These are phyloP conservation scores for Podosphaera fusca DNA, from an alignment of 2,329 filamentous ascomycete genomes.

Conservation along the genomic window DNA sequence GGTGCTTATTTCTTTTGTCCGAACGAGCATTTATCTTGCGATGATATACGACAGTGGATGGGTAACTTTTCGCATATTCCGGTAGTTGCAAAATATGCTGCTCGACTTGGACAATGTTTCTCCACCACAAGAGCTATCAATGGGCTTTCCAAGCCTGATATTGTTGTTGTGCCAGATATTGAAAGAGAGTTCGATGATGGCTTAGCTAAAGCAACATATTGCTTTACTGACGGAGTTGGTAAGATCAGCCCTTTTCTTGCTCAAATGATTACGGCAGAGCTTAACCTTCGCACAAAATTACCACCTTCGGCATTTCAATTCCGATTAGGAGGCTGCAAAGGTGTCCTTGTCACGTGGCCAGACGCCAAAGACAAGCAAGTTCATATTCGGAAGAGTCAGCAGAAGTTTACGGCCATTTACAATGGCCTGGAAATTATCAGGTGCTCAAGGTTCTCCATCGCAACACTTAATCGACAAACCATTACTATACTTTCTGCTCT, in stretches of 20 bases:
- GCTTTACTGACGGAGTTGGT: constrained; percentile 81
- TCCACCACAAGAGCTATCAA: constrained; percentile 68
- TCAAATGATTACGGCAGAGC: constrained; percentile 46
- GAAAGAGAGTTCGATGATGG: constrained; percentile 25
- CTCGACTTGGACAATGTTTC: constrained; percentile 82
- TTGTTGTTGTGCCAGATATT: constrained; percentile 44
- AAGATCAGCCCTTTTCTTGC: constrained; percentile 69
- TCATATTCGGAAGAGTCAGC: constrained; percentile 61
- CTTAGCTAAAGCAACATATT: constrained; percentile 20
- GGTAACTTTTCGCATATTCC: constrained; percentile 63
- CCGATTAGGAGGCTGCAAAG: constrained; percentile 78
- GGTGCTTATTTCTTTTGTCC: constrained; percentile 84
- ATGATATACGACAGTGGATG: constrained; percentile 67
- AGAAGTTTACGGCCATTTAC: constrained; percentile 57
- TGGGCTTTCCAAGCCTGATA: constrained; percentile 30
- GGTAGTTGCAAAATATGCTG: constrained; percentile 71
- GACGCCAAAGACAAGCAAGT: constrained; percentile 43
- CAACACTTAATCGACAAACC: constrained; percentile 72
- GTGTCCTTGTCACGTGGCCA: constrained; percentile 57
- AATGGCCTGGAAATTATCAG: constrained; percentile 68
- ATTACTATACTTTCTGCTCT: constrained; percentile 67
- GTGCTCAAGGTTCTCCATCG: constrained; percentile 50
- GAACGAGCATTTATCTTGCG: constrained; percentile 39
- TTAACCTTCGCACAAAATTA: constrained; percentile 33
- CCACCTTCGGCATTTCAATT: constrained; percentile 77